Base-by-base conservation (phyloP, 1,284 basidiomycete genomes). In the Puccinia triticina region DNA sequence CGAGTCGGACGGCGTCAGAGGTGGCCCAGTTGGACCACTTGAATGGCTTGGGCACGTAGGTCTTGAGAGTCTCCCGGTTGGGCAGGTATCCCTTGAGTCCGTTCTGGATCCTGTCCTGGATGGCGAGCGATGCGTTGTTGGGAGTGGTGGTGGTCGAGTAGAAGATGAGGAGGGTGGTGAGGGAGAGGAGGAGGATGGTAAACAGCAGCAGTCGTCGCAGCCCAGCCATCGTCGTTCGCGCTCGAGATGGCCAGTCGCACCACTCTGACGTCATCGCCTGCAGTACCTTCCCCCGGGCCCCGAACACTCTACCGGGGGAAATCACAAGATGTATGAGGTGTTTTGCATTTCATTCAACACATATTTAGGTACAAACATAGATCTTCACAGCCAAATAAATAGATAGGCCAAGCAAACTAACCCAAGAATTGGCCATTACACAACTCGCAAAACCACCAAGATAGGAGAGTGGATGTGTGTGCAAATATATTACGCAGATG, bases 21-120 rank as follows among this genome's bases (percentile, higher is more conserved):
- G 61, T n/a, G 14, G 18, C 43, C 80, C 80, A 82, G 66, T 75
- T 82, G 8, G 80, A 82, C 80, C 80, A 82, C 12, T 76, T 67
- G 73, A 82, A 82, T 75, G 57, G 26, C 10, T 82, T 34, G 34
- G 79, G 79, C 0, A 82, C 53, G 23, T 67, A 73, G 11, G 48
- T 73, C 46, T 74, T 81, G 50, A 75, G 50, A 2, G 73, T 75
- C 8, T 75, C 55, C 16, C 34, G 40, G 34, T 37, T 75, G n/a
- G 73, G 73, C n/a, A 75, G 37, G 46, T 57, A 75, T n/a, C 55
- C 73, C n/a, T 37, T 55, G n/a, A n/a, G n/a, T n/a, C n/a, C n/a
- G 37, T 67, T 67, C 37, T 67, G 64, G 34, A 67, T 67, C 37
- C 66, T 48, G 66, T 66, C 61, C 32, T 66, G 32, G 8, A 66